A percentile compares a stretch with the other conserved stretches of the same genome.
Evolutionary conservation across 306 rosid species (phyloP).

Genomic region (Betula pendula): DNA sequence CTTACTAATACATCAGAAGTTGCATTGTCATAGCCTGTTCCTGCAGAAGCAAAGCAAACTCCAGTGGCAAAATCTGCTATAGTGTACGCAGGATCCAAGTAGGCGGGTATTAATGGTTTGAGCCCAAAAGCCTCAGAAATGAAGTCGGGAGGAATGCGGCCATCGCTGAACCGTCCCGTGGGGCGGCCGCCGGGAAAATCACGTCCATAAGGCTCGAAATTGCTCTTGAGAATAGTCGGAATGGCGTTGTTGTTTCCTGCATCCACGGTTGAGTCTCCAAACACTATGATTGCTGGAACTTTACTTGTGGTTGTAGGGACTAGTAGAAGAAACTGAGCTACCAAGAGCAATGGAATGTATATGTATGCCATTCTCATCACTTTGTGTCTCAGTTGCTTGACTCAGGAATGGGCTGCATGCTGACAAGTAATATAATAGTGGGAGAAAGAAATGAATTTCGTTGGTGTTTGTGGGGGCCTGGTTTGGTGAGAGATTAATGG

Average conservation of each 20-base stretch:
- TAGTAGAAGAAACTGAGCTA: constrained; percentile 5
- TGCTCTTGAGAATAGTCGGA: constrained; percentile 40
- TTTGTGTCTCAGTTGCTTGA: neutral
- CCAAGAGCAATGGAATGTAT: constrained; percentile 27
- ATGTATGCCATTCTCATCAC: constrained; percentile 15
- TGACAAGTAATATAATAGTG: neutral
- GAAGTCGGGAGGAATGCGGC: constrained; percentile 46
- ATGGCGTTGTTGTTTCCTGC: constrained; percentile 48
- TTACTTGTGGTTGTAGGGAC: constrained; percentile 16
- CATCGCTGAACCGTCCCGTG: constrained; percentile 50
- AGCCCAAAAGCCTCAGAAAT: constrained; percentile 46
- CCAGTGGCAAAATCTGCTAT: constrained; percentile 52
- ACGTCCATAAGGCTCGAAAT: constrained; percentile 53
- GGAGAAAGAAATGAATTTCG: neutral
- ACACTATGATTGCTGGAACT: constrained; percentile 52
- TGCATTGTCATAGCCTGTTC: constrained; percentile 55
- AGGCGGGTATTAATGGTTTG: constrained; percentile 45
- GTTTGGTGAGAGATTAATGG: constrained; percentile 5
- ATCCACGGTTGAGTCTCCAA: constrained; percentile 59
- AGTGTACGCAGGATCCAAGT: constrained; percentile 41
- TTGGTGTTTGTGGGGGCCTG: too few relatives aligned
- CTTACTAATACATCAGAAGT: constrained; percentile 52
- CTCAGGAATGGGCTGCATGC: neutral
- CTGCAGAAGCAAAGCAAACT: constrained; percentile 60
- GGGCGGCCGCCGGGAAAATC: constrained; percentile 43